Base-by-base conservation (phyloP, 441 rosid genomes). In the Populus hybrid region DNA sequence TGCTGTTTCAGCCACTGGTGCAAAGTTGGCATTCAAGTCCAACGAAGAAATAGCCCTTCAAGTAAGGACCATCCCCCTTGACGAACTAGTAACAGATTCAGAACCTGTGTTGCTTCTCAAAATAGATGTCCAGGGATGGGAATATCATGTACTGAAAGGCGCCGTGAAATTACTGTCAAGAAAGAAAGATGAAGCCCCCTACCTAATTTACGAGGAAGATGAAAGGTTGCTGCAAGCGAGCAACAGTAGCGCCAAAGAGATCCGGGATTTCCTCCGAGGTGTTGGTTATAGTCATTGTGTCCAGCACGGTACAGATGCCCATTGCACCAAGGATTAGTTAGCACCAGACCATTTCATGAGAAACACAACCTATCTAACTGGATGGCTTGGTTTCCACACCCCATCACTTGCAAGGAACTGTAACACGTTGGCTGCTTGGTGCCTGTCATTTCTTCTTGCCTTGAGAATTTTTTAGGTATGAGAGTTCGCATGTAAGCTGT, bases 61-160 rank as follows among this genome's bases (percentile, higher is more conserved):
- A 88, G 96, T 94, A 59, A 90, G 89, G 84, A 80, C 98, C 28
- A 86, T 96, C 73, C 98, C 91, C 24, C 97, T 94, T 7, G 98
- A 94, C 26, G 86, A 94, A 71, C 81, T 96, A 24, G 87, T 93
- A 77, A 82, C 90, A 0, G 90, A 89, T 38, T 85, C 90, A 2
- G 89, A 88, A 72, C 75, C 86, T 3, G 90, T 94, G 74, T 87
- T 91, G 80, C 84, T 96, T 53, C 80, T 94, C 70, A 94, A 94
- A 85, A 88, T 93, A 64, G 99, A 96, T 70, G 98, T 96, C 78
- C 99, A 94, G 84, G 99, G 99, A 75, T 96, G 99, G 99, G 99
- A 96, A 76, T 87, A 88, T 83, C 98, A 94, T 63, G 99, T 96
- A 14, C 66, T 96, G 77, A 94, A 89, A 77, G 99, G 98, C 5